Base-by-base conservation (phyloP, 2,329 filamentous ascomycete genomes). In the Penicillium sp. region DNA sequence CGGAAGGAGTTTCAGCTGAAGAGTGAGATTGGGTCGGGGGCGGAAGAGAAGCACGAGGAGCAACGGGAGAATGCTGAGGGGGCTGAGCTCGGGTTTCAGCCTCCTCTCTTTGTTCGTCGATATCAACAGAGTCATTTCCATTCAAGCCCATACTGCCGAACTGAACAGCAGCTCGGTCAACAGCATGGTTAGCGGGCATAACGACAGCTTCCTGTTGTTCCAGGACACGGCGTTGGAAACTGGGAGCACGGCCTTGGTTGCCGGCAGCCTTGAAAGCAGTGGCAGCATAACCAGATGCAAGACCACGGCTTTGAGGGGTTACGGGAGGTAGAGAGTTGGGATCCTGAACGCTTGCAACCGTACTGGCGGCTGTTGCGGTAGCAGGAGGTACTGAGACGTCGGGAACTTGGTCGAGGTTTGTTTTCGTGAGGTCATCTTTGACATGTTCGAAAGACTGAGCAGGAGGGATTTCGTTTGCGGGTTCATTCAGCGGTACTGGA, bases 131-230 rank as follows among this genome's bases (percentile, higher is more conserved):
- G 12, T 65, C 60, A 59, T 83, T 83, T 53, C 87, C 91, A 69
- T 90, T 92, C 67, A 99, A 75, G 68, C 88, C 95, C 80, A 99
- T 90, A 72, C 92, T 95, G 61, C 94, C 94, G 71, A 99, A 99
- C 71, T 97, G 93, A 49, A 99, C 91, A 50, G 92, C 89, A 63
- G 93, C 85, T 66, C 91, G 87, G 71, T 97, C 93, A 26, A 99
- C 89, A 53, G 94, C 92, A 64, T 94, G 91, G 78, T 97, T 96
- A 59, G 90, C 91, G 47, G 94, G 94, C 93, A 99, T 97, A 62
- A 96, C 91, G 42, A 99, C 94, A 58, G 94, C 91, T 77, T 99
- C 94, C 74, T 96, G 92, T 71, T 99, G 94, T 66, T 97, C 92
- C 67, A 96, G 81, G 54, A 97, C 83, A 66, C 91, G 89, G 63